These are phyloP conservation scores for Linnemannia schmuckeri DNA, from an alignment of 192 early-diverging fungal species.

Conservation along the genomic window DNA sequence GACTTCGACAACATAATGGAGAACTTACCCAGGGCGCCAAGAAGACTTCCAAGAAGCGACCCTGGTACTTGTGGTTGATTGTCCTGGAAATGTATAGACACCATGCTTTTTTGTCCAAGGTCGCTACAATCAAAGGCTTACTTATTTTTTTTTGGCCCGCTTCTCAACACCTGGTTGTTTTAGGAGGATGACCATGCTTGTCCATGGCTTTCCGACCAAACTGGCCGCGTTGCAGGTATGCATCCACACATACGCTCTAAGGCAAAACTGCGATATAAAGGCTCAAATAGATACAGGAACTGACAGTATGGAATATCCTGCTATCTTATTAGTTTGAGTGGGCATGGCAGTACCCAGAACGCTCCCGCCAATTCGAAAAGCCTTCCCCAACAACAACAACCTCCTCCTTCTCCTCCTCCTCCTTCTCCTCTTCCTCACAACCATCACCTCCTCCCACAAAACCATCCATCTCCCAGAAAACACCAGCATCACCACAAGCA, in stretches of 20 bases:
- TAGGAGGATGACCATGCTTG: constrained; percentile 44
- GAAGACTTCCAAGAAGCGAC: constrained; percentile 45
- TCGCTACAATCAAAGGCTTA: neutral
- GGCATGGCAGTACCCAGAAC: constrained; percentile 51
- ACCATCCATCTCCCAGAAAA: too few relatives aligned
- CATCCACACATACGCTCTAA: neutral
- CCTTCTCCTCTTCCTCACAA: neutral
- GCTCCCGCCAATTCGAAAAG: constrained; percentile 45
- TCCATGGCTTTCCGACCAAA: constrained; percentile 52
- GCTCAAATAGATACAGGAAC: neutral
- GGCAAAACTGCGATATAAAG: neutral
- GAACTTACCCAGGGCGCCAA: constrained; percentile 48
- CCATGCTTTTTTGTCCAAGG: neutral
- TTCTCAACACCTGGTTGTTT: neutral
- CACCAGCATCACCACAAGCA: neutral
- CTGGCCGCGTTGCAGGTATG: constrained; percentile 42
- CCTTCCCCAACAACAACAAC: neutral
- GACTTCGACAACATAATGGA: constrained; percentile 48
- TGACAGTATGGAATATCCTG: neutral
- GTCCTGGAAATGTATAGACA: neutral
- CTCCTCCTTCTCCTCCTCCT: neutral
- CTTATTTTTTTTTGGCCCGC: neutral
- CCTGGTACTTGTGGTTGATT: constrained; percentile 22
- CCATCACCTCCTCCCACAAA: neutral
- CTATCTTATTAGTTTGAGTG: constrained; percentile 35